phyloP scores from a whole-genome alignment of 1,139 yeast species.

The Suhomyces taliae region DNA sequence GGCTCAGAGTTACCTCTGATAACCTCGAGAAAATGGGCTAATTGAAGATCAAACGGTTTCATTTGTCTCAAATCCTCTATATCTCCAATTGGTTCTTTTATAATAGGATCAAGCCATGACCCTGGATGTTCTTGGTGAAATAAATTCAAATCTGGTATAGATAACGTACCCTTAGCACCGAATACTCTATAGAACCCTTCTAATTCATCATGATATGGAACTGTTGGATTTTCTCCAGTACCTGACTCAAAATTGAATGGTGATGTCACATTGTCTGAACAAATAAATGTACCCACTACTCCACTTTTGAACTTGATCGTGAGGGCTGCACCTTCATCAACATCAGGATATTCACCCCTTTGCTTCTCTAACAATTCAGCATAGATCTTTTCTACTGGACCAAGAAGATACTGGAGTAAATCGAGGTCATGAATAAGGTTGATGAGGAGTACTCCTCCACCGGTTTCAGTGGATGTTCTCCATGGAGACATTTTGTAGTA shows the following conservation, averaged over 20 bases:
- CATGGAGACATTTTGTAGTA: conserved; percentile 36
- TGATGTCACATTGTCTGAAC: conserved; percentile 40
- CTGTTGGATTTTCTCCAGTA: conserved; percentile 43
- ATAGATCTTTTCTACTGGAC: conserved; percentile 39
- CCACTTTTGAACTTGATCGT: conserved; percentile 35
- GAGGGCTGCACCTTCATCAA: conserved; percentile 44
- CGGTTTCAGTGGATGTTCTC: conserved; percentile 33
- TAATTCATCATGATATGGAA: conserved; percentile 29
- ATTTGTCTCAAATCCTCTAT: conserved; percentile 13
- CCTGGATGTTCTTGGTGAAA: conserved; percentile 28
- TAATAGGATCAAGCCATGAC: conserved; percentile 25
- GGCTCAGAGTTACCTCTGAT: conserved; percentile 31
- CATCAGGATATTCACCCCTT: conserved; percentile 27
- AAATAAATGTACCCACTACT: conserved; percentile 38
- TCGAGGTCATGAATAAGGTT: conserved; percentile 45
- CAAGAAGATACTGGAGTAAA: conserved; percentile 36
- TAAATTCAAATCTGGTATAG: conserved; percentile 38
- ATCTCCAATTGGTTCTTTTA: conserved; percentile 15
- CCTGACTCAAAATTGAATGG: conserved; percentile 44
- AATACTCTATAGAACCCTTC: conserved; percentile 39
- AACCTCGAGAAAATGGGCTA: conserved; percentile 38
- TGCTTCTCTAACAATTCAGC: conserved; percentile 39
- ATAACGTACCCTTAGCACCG: conserved; percentile 39
- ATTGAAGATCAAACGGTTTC: conserved; percentile 35
- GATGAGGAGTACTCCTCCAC: conserved; percentile 43